Conservation (phyloP, 495 filamentous ascomycete species). For the Penicillium cosmopolitanum region DNA sequence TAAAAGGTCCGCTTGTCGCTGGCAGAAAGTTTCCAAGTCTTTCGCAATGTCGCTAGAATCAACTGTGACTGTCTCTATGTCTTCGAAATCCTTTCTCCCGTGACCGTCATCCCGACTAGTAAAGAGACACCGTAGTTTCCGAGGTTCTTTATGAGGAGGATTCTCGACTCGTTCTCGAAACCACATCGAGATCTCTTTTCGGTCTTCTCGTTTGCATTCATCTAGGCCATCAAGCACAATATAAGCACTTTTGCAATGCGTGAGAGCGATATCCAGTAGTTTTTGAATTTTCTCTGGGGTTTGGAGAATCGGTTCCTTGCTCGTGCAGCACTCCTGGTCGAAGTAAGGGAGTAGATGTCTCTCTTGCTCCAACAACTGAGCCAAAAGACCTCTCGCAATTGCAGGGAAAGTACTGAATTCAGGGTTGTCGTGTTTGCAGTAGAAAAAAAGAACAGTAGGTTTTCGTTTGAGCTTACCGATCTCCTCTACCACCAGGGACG, state of each 20-base stretch:
- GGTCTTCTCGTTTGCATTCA: slow-evolving; percentile 11
- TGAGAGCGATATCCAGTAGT: background rate
- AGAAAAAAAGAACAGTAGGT: slow-evolving; percentile 12
- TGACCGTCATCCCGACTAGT: slow-evolving; percentile 6
- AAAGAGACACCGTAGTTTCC: slow-evolving; percentile 2
- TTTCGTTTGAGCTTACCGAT: background rate
- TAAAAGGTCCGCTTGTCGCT: slow-evolving; percentile 1
- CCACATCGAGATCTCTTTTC: slow-evolving; percentile 1
- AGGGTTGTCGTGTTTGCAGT: slow-evolving; percentile 8
- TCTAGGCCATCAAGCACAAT: slow-evolving; percentile 9
- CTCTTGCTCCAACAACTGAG: slow-evolving; percentile 7
- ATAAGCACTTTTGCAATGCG: slow-evolving; percentile 6
- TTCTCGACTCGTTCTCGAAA: slow-evolving; percentile 5
- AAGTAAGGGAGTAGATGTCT: slow-evolving; percentile 2
- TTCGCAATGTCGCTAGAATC: background rate
- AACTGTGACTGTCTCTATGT: background rate
- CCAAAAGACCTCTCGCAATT: slow-evolving; percentile 2
- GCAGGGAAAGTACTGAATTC: slow-evolving; percentile 2
- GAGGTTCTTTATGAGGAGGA: background rate
- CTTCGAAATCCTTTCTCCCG: slow-evolving; percentile 8
- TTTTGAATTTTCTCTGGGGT: background rate
- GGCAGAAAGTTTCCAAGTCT: background rate
- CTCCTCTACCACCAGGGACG: background rate
- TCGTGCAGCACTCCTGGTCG: slow-evolving; percentile 7
- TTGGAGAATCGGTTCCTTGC: slow-evolving; percentile 3